Evolutionary conservation across 164 flowering plant species (phyloP).

Genomic region (Vitis cinerea): DNA sequence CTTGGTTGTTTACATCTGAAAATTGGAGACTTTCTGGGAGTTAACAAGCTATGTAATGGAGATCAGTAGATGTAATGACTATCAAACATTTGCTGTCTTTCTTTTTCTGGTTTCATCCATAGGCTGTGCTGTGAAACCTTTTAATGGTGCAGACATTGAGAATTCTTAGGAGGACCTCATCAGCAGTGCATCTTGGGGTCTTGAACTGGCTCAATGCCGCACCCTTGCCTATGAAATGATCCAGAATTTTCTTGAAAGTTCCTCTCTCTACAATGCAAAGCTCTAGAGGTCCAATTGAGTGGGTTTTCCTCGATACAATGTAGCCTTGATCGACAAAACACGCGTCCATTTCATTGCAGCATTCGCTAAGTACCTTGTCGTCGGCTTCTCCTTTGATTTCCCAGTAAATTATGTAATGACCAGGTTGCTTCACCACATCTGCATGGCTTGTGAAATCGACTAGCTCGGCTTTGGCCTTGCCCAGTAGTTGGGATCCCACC

Average conservation of each 20-base stretch:
- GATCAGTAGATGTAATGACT: neutral
- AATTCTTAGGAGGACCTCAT: conserved; percentile 46
- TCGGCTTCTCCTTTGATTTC: conserved; percentile 75
- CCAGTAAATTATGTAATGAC: conserved; percentile 85
- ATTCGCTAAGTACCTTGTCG: conserved; percentile 47
- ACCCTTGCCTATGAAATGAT: conserved; percentile 62
- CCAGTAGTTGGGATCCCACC: conserved; percentile 50
- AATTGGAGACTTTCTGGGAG: too few relatives aligned
- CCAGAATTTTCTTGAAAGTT: conserved; percentile 79
- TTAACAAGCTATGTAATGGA: too few relatives aligned
- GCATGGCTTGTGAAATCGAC: conserved; percentile 91
- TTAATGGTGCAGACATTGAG: conserved; percentile 54
- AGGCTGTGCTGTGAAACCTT: conserved; percentile 67
- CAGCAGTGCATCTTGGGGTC: conserved; percentile 85
- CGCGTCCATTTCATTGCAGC: conserved; percentile 72
- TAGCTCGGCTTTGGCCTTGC: conserved; percentile 51
- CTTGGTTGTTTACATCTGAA: too few relatives aligned
- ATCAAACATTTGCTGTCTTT: neutral
- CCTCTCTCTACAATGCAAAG: conserved; percentile 80
- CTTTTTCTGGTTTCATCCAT: conserved; percentile 12
- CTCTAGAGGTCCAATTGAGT: conserved; percentile 81
- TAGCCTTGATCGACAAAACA: conserved; percentile 82
- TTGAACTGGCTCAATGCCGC: conserved; percentile 86
- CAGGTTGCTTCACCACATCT: conserved; percentile 49
- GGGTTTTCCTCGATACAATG: conserved; percentile 61